Conservation (phyloP, 768 basidiomycete genomes). For the Polyporus arcularius region DNA sequence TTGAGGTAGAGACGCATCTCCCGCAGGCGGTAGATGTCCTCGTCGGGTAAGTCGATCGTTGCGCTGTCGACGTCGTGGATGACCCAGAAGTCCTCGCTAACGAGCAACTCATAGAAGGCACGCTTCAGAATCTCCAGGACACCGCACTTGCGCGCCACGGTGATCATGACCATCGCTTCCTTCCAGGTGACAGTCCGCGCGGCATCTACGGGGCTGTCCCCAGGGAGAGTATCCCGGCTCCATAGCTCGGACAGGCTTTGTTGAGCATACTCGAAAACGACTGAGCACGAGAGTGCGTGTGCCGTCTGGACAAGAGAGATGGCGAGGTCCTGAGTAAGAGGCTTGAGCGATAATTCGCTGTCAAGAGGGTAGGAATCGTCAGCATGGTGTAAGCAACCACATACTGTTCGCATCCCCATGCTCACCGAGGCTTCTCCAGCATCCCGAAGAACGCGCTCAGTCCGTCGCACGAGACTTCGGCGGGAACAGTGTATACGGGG, state of each 20-base stretch:
- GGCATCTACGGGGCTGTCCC: slow-evolving; percentile 5
- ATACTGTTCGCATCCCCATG: slow-evolving; percentile 25
- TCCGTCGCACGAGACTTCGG: slow-evolving; percentile 29
- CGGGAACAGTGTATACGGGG: slow-evolving; percentile 22
- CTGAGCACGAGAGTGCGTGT: slow-evolving; percentile 32
- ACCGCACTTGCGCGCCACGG: slow-evolving; percentile 30
- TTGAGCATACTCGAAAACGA: slow-evolving; percentile 31
- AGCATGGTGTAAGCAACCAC: not conserved
- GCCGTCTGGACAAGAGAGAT: slow-evolving; percentile 36
- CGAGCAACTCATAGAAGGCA: slow-evolving; percentile 43
- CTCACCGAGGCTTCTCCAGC: slow-evolving; percentile 33
- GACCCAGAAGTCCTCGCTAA: slow-evolving; percentile 24
- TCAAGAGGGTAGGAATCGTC: not conserved
- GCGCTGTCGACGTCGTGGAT: too few relatives aligned
- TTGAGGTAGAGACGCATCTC: too few relatives aligned
- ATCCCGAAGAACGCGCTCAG: slow-evolving; percentile 33
- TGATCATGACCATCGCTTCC: slow-evolving; percentile 24
- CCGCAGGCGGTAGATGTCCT: too few relatives aligned
- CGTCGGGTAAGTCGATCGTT: too few relatives aligned
- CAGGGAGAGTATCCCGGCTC: slow-evolving; percentile 21
- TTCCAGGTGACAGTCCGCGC: slow-evolving; percentile 21
- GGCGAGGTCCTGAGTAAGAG: slow-evolving; percentile 28
- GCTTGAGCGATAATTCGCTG: slow-evolving; percentile 24
- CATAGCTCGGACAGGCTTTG: slow-evolving; percentile 33
- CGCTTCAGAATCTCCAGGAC: slow-evolving; percentile 33